Base-by-base conservation (phyloP, 345 rosid species). In the Murraya paniculata region DNA sequence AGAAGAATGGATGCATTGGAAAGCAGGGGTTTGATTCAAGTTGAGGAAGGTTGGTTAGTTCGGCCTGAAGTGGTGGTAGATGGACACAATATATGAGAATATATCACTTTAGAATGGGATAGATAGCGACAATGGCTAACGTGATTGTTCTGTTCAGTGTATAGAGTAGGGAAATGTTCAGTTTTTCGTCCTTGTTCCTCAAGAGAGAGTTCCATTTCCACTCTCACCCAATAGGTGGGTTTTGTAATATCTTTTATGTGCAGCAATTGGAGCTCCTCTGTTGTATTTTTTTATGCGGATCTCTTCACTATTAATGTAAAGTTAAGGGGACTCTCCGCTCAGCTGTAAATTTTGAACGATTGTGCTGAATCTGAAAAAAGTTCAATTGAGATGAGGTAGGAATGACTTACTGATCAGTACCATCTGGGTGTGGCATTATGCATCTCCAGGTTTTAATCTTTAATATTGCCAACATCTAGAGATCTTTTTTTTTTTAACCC, bases 181-280 rank as follows among this genome's bases (percentile, higher is more conserved):
- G 14, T 68, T 11, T 18, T 68, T 41, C 55, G 11, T 25, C 22
- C 22, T 18, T 41, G 50, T 69, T 45, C 36, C 31, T 70, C 16
- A 28, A 58, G 24, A 18, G 58, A 9, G 8, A 16, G 48, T 22
- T 24, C 31, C 67, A 62, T 30, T 31, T 7, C 56, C 19, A 6
- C 21, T 3, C 30, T 38, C 56, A 38, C 8, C 30, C 72, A 1
- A 41, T 68, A 39, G 31, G 19, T 21, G 38, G 35, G 66, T 59
- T 38, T 14, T 59, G n/a, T 41, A 36, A 2, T 39, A 24, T 73
- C 8, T 60, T 38, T 73, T 60, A 36, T 30, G 50, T 27, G 36
- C 60, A 61, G 48, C 75, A 59, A 60, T 59, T n/a, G 11, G 30
- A 24, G 67, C 76, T 56, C 31, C 67, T 73, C 64, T 9, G 22